Percentiles rank a stretch among this genome's conserved stretches.
Conservation (phyloP, 2,329 filamentous ascomycete genomes). For the Mariannaea elegans region DNA sequence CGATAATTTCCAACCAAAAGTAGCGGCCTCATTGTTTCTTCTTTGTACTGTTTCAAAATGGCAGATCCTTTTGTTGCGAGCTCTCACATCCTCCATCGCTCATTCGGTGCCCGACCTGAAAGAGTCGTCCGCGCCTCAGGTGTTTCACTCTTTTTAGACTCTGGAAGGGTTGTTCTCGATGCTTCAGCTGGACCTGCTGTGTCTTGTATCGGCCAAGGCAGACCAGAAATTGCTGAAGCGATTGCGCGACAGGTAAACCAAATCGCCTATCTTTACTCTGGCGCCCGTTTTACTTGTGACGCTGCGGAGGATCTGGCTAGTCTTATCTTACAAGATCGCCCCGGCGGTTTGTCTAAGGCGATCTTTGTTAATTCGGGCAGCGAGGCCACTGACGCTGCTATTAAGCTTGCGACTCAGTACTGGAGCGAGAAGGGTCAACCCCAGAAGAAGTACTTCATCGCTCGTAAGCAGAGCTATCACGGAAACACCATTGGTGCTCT, state of each 20-base stretch:
- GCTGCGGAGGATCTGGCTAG: conserved; percentile 42
- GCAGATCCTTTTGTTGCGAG: neutral
- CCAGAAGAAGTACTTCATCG: conserved; percentile 53
- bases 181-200: conserved; percentile 8
- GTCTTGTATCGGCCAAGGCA: conserved; percentile 5
- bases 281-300: conserved; percentile 26
- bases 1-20: too few relatives aligned
- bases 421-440: conserved; percentile 51
- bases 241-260: conserved; percentile 14
- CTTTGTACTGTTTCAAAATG: neutral
- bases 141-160: neutral
- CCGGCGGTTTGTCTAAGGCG: conserved; percentile 35
- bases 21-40: too few relatives aligned
- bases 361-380: conserved; percentile 38
- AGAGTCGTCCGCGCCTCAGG: conserved; percentile 2
- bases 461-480: conserved; percentile 57
- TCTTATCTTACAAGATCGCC: conserved; percentile 34
- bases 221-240: conserved; percentile 3
- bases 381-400: conserved; percentile 55
- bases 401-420: conserved; percentile 61
- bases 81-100: conserved; percentile 9
- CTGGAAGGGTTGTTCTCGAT: neutral
- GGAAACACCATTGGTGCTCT: conserved; percentile 59
- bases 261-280: conserved; percentile 27
- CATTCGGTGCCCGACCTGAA: neutral